Percentiles rank a stretch among this genome's conserved stretches.
phyloP scores from a whole-genome alignment of 1,284 basidiomycete genomes.

The Chalciporus sp. region DNA sequence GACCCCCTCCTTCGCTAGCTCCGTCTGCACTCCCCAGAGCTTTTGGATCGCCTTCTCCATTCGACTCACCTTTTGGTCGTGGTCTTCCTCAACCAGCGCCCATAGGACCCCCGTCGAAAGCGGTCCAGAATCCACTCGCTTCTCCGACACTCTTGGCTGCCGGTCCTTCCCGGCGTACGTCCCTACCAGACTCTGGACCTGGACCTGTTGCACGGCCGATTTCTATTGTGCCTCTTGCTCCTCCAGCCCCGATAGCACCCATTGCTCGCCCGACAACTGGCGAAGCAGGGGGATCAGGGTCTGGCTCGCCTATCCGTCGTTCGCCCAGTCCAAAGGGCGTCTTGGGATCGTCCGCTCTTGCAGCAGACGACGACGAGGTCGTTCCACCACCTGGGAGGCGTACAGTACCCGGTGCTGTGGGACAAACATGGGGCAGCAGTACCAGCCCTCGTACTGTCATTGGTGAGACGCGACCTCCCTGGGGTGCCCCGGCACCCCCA shows the following conservation, averaged over 20 bases:
- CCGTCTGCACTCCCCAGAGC: conserved; percentile 56
- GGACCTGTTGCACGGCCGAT: conserved; percentile 65
- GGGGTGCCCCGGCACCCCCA: conserved; percentile 44
- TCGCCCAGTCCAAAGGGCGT: conserved; percentile 74
- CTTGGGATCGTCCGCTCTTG: conserved; percentile 75
- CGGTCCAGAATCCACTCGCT: conserved; percentile 35
- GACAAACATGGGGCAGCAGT: conserved; percentile 47
- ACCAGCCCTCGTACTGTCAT: conserved; percentile 43
- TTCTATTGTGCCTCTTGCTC: conserved; percentile 38
- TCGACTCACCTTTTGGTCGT: conserved; percentile 48
- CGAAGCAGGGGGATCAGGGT: conserved; percentile 54
- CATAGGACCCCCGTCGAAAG: conserved; percentile 58
- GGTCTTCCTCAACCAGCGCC: conserved; percentile 48
- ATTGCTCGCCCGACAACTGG: conserved; percentile 49
- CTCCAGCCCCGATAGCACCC: conserved; percentile 36
- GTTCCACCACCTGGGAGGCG: conserved; percentile 52
- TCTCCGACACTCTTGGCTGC: conserved; percentile 43
- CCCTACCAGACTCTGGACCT: conserved; percentile 42
- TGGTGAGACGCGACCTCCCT: conserved; percentile 42
- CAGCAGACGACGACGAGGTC: conserved; percentile 79
- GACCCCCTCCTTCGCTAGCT: conserved; percentile 47
- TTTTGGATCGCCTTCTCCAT: conserved; percentile 49
- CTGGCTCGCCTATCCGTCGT: conserved; percentile 62
- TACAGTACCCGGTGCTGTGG: conserved; percentile 42
- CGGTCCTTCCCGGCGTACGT: conserved; percentile 37